Conservation (phyloP, 2,329 filamentous ascomycete genomes). For the Neopestalotiopsis sp. region DNA sequence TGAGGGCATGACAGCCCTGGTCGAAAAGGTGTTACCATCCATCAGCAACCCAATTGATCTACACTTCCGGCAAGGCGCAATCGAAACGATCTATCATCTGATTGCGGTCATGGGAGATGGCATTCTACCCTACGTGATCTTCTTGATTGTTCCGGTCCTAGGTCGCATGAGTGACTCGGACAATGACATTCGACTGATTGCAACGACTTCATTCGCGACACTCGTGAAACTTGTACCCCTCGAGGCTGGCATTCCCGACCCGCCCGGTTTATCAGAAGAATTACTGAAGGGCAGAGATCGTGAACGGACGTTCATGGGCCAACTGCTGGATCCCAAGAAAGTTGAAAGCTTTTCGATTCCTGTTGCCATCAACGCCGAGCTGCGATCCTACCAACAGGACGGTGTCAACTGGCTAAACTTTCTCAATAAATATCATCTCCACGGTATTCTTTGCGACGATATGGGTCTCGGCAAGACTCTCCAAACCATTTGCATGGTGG, state of each 20-base stretch:
- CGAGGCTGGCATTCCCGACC: slow-evolving; percentile 96
- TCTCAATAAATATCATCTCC: slow-evolving; percentile 96
- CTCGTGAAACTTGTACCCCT: slow-evolving; percentile 96
- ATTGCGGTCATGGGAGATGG: slow-evolving; percentile 98
- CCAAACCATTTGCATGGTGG: slow-evolving; percentile 96
- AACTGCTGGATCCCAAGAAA: slow-evolving; percentile 96
- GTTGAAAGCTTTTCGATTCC: slow-evolving; percentile 93
- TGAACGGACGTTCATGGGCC: slow-evolving; percentile 94
- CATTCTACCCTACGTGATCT: slow-evolving; percentile 97
- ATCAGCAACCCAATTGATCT: slow-evolving; percentile 92
- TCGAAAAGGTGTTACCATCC: slow-evolving; percentile 89
- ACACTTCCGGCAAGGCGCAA: slow-evolving; percentile 88
- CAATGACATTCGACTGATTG: slow-evolving; percentile 90
- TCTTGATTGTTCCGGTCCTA: slow-evolving; percentile 95
- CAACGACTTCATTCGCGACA: slow-evolving; percentile 96
- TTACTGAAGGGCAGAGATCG: slow-evolving; percentile 88
- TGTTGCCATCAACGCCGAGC: slow-evolving; percentile 94
- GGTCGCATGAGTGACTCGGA: slow-evolving; percentile 99
- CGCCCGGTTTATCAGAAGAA: slow-evolving; percentile 88
- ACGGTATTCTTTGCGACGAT: slow-evolving; percentile 97
- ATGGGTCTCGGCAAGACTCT: slow-evolving; percentile 99
- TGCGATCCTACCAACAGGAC: slow-evolving; percentile 97
- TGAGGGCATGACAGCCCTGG: slow-evolving; percentile 93
- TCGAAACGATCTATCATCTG: slow-evolving; percentile 94
- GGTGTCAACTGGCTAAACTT: slow-evolving; percentile 99